A percentile compares a stretch with the other conserved stretches of the same genome.
Evolutionary conservation across 257 asterid species (phyloP).

Genomic region (Solanum chiquidenum): DNA sequence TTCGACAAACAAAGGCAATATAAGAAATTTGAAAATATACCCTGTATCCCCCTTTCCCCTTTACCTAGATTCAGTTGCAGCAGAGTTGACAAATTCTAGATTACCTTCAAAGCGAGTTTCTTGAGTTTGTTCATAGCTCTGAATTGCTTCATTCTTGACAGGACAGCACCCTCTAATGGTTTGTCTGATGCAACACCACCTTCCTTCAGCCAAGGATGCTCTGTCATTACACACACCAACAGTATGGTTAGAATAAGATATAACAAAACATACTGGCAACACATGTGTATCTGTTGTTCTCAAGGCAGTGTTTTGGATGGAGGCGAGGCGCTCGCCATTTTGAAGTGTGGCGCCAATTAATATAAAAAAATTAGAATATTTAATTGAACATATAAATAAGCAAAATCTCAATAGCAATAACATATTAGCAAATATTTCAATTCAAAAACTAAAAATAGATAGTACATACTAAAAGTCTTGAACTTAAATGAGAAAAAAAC

Average conservation of each 20-base stretch:
- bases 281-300: neutral
- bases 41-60: neutral
- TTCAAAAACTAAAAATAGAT: too few species aligned
- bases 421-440: too few species aligned
- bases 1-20: neutral
- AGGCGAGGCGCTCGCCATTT: too few species aligned
- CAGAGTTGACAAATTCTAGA: neutral
- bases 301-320: neutral
- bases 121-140: slow-evolving; percentile 92
- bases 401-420: too few species aligned
- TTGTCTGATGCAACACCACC: slow-evolving; percentile 82
- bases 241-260: neutral
- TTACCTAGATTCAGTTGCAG: neutral
- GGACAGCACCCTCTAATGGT: slow-evolving; percentile 81
- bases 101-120: slow-evolving; percentile 80
- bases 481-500: too few species aligned
- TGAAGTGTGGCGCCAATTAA: too few species aligned
- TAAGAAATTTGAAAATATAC: neutral
- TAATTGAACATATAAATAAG: too few species aligned
- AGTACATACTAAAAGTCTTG: too few species aligned
- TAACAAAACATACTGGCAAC: neutral
- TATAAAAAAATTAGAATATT: too few species aligned
- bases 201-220: slow-evolving; percentile 84
- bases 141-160: slow-evolving; percentile 88
- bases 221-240: slow-evolving; percentile 16